phyloP scores from a whole-genome alignment of 805 yeast species.

The Lachancea mirantina region DNA sequence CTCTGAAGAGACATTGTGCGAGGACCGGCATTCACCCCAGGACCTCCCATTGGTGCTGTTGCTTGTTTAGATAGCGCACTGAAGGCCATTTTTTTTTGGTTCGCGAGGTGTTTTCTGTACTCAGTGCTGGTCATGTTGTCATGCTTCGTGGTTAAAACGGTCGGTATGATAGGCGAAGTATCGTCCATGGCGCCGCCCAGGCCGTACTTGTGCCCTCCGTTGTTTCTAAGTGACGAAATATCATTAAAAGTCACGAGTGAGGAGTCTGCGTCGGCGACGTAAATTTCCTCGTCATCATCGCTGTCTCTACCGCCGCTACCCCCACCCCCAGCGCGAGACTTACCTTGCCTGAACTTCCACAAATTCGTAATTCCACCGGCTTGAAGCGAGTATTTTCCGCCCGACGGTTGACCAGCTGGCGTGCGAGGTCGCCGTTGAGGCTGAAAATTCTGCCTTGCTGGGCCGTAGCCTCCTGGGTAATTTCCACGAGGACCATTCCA shows the following conservation, averaged over 20 bases:
- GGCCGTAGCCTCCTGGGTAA: neutral
- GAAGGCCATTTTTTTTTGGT: conserved; percentile 53
- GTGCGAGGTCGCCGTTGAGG: neutral
- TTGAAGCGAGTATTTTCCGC: conserved; percentile 4
- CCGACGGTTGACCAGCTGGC: neutral
- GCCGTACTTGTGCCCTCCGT: conserved; percentile 54
- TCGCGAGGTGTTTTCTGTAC: conserved; percentile 63
- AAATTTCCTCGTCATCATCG: conserved; percentile 34
- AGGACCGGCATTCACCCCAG: conserved; percentile 29
- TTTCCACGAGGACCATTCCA: neutral
- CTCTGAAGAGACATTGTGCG: conserved; percentile 41
- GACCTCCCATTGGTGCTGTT: conserved; percentile 31
- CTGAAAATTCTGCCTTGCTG: neutral
- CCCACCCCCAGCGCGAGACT: neutral
- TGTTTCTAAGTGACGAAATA: conserved; percentile 53
- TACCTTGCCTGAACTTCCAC: conserved; percentile 4
- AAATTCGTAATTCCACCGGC: conserved; percentile 4
- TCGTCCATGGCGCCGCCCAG: conserved; percentile 38
- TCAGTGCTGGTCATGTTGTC: conserved; percentile 43
- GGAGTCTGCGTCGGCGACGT: conserved; percentile 29
- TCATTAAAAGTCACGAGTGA: conserved; percentile 54
- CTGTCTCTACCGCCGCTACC: conserved; percentile 21
- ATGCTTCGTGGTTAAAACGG: conserved; percentile 37
- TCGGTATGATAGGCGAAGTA: conserved; percentile 72
- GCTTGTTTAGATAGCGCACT: conserved; percentile 37